These are phyloP conservation scores for Epicoccum nigrum DNA, from an alignment of 2,329 filamentous ascomycete genomes.

Conservation along the genomic window DNA sequence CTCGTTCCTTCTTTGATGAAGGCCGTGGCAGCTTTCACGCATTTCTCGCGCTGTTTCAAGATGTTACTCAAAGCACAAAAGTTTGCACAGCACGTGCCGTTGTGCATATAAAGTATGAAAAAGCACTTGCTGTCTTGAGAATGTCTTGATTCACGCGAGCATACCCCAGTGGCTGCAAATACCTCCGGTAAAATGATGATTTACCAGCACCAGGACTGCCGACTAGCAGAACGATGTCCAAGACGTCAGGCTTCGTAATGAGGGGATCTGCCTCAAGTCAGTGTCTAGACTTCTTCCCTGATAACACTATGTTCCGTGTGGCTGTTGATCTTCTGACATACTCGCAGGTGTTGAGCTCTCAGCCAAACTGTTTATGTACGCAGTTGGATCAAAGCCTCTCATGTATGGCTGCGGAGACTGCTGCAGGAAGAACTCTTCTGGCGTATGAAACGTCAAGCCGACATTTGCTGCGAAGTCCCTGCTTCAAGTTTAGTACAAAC, in stretches of 20 bases:
- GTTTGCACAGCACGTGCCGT: constrained; percentile 35
- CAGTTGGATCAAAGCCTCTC: constrained; percentile 72
- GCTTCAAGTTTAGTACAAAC: constrained; percentile 1
- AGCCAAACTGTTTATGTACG: constrained; percentile 34
- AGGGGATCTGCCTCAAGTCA: constrained; percentile 37
- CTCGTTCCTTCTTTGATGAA: constrained; percentile 68
- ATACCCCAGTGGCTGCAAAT: constrained; percentile 79
- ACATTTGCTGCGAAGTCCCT: constrained; percentile 82
- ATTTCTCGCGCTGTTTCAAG: constrained; percentile 62
- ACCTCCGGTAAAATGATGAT: constrained; percentile 84
- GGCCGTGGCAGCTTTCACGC: constrained; percentile 73
- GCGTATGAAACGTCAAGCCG: constrained; percentile 80
- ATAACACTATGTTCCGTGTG: constrained; percentile 16
- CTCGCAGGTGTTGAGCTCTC: constrained; percentile 38
- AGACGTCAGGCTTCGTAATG: constrained; percentile 65
- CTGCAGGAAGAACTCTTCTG: constrained; percentile 87
- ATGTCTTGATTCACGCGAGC: constrained; percentile 88
- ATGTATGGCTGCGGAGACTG: constrained; percentile 69
- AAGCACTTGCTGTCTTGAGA: constrained; percentile 69
- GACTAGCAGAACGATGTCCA: constrained; percentile 84
- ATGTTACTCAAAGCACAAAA: constrained; percentile 40
- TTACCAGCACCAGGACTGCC: constrained; percentile 91
- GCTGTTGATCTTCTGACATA: constrained; percentile 34
- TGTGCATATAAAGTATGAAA: constrained; percentile 6
- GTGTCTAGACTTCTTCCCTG: constrained; percentile 15